Conservation (phyloP, 371 early-diverging fungal species). For the Globomyces sp. region DNA sequence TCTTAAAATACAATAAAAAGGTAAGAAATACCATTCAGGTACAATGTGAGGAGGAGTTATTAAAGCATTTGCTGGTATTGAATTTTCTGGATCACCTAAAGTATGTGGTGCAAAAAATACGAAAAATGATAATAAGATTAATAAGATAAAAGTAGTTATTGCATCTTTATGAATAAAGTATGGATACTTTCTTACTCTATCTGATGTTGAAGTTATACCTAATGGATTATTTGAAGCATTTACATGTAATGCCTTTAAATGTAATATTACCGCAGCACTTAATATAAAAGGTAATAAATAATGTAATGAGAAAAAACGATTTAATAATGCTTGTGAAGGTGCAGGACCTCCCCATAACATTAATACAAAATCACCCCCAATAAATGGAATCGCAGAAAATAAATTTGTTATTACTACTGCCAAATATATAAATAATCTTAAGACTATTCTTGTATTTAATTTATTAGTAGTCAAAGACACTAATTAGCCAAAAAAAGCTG, state of each 20-base stretch:
- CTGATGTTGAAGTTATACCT: slow-evolving; percentile 60
- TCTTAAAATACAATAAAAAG: slow-evolving; percentile 52
- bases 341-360: slow-evolving; percentile 49
- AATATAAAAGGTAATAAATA: slow-evolving; percentile 55
- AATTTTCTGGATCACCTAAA: slow-evolving; percentile 13
- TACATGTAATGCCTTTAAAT: slow-evolving; percentile 48
- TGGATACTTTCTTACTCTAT: slow-evolving; percentile 65
- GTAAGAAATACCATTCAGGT: slow-evolving; percentile 47
- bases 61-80: slow-evolving; percentile 4
- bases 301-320: slow-evolving; percentile 55
- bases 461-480: not conserved
- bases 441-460: not conserved
- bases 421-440: slow-evolving; percentile 24
- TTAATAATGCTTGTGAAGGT: slow-evolving; percentile 47
- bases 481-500: not conserved
- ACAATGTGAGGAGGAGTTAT: slow-evolving; percentile 24
- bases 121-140: not conserved
- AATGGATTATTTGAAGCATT: slow-evolving; percentile 59
- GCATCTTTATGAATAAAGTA: slow-evolving; percentile 67
- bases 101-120: slow-evolving; percentile 9
- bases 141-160: slow-evolving; percentile 36
- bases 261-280: slow-evolving; percentile 43
- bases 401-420: slow-evolving; percentile 44
- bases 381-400: slow-evolving; percentile 52
- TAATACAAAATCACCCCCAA: slow-evolving; percentile 47